Evolutionary conservation across 2,329 filamentous ascomycete genomes (phyloP).

Genomic region (Fusarium brevicatenulatum): DNA sequence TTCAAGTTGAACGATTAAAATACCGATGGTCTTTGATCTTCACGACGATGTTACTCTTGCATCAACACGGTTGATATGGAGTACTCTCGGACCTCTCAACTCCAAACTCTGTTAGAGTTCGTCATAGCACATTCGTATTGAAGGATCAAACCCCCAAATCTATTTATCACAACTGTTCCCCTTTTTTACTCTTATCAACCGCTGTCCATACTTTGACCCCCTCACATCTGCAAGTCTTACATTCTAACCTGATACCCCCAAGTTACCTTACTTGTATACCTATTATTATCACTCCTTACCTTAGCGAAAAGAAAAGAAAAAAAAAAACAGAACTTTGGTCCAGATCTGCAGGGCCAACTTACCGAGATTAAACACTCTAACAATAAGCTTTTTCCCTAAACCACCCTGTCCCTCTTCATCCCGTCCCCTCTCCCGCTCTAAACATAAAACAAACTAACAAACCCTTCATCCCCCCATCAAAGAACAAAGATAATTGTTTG

Average conservation of each 20-base stretch:
- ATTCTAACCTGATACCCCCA: not conserved
- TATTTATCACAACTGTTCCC: not conserved
- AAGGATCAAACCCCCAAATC: not conserved
- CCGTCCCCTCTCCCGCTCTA: not conserved
- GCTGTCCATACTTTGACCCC: not conserved
- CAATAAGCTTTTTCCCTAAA: not conserved
- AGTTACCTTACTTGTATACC: too few relatives aligned
- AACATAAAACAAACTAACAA: not conserved
- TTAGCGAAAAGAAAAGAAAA: not conserved
- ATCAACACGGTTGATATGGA: not conserved
- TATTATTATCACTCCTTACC: not conserved
- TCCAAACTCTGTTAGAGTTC: not conserved
- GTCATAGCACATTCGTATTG: not conserved
- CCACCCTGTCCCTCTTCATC: not conserved
- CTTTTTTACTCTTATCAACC: not conserved
- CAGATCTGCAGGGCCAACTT: not conserved
- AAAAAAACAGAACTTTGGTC: conserved; percentile 1
- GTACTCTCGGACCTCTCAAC: not conserved
- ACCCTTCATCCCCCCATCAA: not conserved
- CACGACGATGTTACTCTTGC: not conserved
- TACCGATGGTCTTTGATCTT: not conserved
- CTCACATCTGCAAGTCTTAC: not conserved
- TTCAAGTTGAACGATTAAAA: not conserved
- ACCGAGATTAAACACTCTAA: not conserved
- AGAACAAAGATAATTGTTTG: not conserved